phyloP scores from a whole-genome alignment of 768 basidiomycete genomes.

The Rhizopogon vulgaris region DNA sequence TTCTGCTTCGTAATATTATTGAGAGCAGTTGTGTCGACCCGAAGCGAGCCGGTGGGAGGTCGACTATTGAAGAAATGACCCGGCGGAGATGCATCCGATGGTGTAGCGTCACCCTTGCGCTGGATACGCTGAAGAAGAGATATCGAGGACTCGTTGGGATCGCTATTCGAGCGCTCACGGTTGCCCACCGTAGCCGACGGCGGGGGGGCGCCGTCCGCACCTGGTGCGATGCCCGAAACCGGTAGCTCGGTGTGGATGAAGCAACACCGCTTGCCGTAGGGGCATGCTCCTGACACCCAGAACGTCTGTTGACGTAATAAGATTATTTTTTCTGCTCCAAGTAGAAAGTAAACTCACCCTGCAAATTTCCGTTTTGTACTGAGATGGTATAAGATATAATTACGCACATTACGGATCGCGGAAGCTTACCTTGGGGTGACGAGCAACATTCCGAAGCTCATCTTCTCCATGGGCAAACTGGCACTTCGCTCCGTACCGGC shows the following conservation, averaged over 20 bases:
- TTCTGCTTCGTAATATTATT: slow-evolving; percentile 63
- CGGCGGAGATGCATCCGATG: slow-evolving; percentile 44
- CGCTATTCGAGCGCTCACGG: slow-evolving; percentile 72
- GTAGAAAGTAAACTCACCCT: slow-evolving; percentile 44
- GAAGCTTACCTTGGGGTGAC: slow-evolving; percentile 77
- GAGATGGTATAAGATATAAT: slow-evolving; percentile 4
- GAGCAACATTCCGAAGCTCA: slow-evolving; percentile 74
- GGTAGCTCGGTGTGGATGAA: slow-evolving; percentile 91
- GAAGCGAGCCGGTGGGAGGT: slow-evolving; percentile 63
- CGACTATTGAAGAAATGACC: slow-evolving; percentile 48
- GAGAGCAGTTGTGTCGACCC: slow-evolving; percentile 68
- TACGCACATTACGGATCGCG: neutral
- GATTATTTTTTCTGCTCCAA: neutral
- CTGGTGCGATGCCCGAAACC: slow-evolving; percentile 49
- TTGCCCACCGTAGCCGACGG: slow-evolving; percentile 46
- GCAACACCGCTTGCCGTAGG: slow-evolving; percentile 88
- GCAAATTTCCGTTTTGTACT: slow-evolving; percentile 95
- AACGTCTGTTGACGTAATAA: slow-evolving; percentile 54
- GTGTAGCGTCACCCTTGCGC: slow-evolving; percentile 54
- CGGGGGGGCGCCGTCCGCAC: slow-evolving; percentile 47
- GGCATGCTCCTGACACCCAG: slow-evolving; percentile 91
- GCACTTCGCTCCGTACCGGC: slow-evolving; percentile 83
- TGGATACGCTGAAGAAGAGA: slow-evolving; percentile 78
- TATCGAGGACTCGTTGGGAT: slow-evolving; percentile 64
- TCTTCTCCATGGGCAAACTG: slow-evolving; percentile 93